phyloP scores from a whole-genome alignment of 2,329 filamentous ascomycete genomes.

The Ophiostoma montium region DNA sequence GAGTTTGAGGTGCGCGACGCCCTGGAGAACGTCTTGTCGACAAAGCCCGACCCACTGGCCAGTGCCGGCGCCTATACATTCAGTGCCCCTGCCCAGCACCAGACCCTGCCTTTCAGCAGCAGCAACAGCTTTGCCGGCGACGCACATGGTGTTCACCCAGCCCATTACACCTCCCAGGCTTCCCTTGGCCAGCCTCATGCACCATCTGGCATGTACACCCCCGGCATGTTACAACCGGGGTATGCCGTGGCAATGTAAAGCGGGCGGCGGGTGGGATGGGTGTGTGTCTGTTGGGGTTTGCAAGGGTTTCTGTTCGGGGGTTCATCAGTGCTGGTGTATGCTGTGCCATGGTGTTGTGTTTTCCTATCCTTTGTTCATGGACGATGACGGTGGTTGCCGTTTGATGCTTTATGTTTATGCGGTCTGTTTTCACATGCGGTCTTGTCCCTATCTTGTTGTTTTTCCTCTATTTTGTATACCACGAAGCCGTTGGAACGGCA shows the following conservation, averaged over 20 bases:
- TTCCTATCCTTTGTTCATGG: too few species aligned
- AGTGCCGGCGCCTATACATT: too few species aligned
- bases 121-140: neutral
- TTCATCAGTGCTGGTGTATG: neutral
- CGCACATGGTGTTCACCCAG: neutral
- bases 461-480: too few species aligned
- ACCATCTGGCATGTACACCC: neutral
- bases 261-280: neutral
- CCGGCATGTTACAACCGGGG: neutral
- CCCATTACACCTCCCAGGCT: neutral
- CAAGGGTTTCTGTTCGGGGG: neutral
- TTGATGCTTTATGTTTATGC: too few species aligned
- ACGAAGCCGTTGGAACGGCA: too few species aligned
- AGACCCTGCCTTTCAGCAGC: neutral
- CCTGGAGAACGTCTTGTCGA: conserved; percentile 53
- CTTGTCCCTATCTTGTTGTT: too few species aligned
- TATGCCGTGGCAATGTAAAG: neutral
- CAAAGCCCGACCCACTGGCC: conserved; percentile 30
- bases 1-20: conserved; percentile 64
- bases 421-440: too few species aligned
- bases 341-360: too few species aligned
- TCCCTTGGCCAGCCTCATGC: neutral
- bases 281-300: neutral
- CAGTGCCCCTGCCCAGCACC: too few species aligned
- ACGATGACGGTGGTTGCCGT: too few species aligned